Evolutionary conservation across 495 filamentous ascomycete genomes (phyloP), one percentile per base, ranked within the genome.

Genomic region (Schizothecium vesticola): DNA sequence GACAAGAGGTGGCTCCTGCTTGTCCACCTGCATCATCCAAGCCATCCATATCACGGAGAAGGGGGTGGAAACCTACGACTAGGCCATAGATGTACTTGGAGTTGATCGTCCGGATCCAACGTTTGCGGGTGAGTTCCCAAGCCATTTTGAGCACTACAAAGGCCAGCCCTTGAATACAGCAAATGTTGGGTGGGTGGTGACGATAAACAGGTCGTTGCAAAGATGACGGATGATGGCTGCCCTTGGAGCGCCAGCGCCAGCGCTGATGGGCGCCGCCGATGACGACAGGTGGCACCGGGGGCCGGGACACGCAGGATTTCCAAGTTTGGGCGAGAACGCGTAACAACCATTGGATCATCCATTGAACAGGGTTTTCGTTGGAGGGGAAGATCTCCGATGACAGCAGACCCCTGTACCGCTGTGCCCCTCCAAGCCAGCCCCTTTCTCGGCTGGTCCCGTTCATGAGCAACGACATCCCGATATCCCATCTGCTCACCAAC

Each of bases 21-120:
- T 36, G 11, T 28, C 63, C 25, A 67, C 66, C 33, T 19, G 13
- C 33, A 43, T 29, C n/a, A 31, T 36, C 28, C 51, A 28, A 36
- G 61, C 65, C 66, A 65, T 43, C 9, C 19, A 57, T 23, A 56
- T 8, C 36, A 55, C 56, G 57, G 57, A 71, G 66, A 43, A 70
- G 62, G 72, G 23, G 64, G 36, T 66, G 73, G 76, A 64, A 56
- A 87, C 91, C 69, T 85, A 96, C 92, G 75, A 96, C 78, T 74
- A 86, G 87, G 76, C 90, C 92, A 78, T 88, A 92, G 66, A 96
- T 90, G 74, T 88, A 94, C 77, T 90, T 88, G 75, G 83, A 86
- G 75, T 94, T 94, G 69, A 93, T 80, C 63, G 86, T 83, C 75
- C 89, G 86, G 67, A 89, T 76, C 68, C 91, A 81, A 70, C 86